Evolutionary conservation across 345 rosid species (phyloP).

Genomic region (Luvunga scandens): DNA sequence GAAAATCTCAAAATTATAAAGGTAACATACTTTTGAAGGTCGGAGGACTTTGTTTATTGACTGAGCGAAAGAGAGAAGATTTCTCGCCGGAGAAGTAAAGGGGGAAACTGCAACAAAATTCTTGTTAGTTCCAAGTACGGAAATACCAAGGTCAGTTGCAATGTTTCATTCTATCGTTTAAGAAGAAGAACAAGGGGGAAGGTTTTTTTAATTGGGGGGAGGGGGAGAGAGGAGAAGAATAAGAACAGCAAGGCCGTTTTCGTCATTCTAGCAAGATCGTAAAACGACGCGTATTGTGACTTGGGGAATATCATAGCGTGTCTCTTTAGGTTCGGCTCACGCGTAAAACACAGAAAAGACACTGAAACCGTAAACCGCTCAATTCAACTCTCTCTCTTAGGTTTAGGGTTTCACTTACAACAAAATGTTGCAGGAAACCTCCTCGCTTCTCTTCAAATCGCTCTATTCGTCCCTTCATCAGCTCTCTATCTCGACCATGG

Average conservation of each 20-base stretch:
- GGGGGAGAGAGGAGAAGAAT: no score
- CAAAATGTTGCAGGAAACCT: slow-evolving; percentile 17
- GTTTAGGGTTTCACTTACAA: slow-evolving; percentile 49
- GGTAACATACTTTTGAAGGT: no score
- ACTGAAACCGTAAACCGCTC: slow-evolving; percentile 7
- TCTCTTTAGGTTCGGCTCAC: not conserved
- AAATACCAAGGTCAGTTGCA: not conserved
- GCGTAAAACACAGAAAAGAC: not conserved
- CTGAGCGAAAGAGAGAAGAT: not conserved
- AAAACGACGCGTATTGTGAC: not conserved
- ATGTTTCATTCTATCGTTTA: not conserved
- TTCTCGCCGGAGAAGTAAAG: slow-evolving; percentile 3
- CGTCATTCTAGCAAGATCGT: not conserved
- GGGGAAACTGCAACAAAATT: not conserved
- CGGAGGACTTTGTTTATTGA: not conserved
- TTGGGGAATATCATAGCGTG: slow-evolving; percentile 21
- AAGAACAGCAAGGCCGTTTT: not conserved
- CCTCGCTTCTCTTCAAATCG: slow-evolving; percentile 9
- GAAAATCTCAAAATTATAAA: no score
- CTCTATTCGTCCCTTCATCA: slow-evolving; percentile 17
- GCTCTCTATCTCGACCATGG: slow-evolving; percentile 35
- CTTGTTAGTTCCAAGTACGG: no score
- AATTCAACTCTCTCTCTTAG: slow-evolving; percentile 5
- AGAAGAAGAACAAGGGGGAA: rapidly evolving
- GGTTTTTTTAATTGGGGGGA: no score